Evolutionary conservation across 1,284 basidiomycete species (phyloP).

Genomic region (Afroboletus lepidellus): DNA sequence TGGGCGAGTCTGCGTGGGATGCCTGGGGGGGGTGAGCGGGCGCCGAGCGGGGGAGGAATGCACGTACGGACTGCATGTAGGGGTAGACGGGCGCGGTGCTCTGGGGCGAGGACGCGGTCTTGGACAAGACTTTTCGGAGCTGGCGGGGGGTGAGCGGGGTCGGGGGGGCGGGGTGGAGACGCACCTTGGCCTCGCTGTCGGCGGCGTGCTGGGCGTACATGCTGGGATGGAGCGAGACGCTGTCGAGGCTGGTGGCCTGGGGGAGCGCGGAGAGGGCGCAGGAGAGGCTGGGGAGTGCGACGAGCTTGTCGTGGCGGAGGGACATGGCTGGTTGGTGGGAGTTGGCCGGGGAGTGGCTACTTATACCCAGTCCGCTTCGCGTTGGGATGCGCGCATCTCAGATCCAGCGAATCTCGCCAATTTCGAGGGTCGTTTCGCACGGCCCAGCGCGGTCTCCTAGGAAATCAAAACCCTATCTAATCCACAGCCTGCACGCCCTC

Average conservation of each 20-base stretch:
- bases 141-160: conserved; percentile 25
- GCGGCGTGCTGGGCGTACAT: conserved; percentile 65
- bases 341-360: conserved; percentile 3
- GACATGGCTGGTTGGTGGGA: conserved; percentile 9
- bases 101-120: conserved; percentile 40
- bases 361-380: conserved; percentile 18
- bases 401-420: conserved; percentile 16
- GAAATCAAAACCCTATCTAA: conserved; percentile 15
- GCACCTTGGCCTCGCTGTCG: conserved; percentile 73
- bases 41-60: not conserved
- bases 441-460: conserved; percentile 32
- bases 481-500: conserved; percentile 88
- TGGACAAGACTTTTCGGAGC: conserved; percentile 52
- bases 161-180: not conserved
- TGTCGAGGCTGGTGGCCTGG: conserved; percentile 64
- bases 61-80: conserved; percentile 42
- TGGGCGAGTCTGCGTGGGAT: conserved; percentile 35
- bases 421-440: conserved; percentile 24
- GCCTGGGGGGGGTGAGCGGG: conserved; percentile 31
- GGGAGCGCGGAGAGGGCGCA: conserved; percentile 64
- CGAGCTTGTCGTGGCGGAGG: conserved; percentile 47
- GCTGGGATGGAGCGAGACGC: conserved; percentile 61
- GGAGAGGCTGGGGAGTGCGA: conserved; percentile 69
- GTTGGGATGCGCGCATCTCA: conserved; percentile 30
- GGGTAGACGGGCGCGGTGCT: conserved; percentile 27